Conservation (phyloP, 2,329 filamentous ascomycete genomes). For the Mycosphaerella arachidis region DNA sequence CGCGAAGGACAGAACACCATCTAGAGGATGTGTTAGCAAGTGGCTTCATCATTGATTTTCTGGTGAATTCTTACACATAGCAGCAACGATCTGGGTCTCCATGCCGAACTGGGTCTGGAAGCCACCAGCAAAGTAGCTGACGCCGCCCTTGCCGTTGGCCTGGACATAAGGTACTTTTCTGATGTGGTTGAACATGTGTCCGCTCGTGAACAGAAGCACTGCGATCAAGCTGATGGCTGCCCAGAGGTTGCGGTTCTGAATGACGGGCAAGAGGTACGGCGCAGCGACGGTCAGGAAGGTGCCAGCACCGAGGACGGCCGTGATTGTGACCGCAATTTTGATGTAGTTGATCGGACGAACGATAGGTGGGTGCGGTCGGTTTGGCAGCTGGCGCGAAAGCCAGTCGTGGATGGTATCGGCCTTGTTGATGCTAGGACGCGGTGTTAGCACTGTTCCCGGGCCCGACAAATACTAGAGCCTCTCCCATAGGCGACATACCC, state of each 20-base stretch:
- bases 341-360: conserved; percentile 83
- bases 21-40: conserved; percentile 40
- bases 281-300: conserved; percentile 68
- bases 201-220: conserved; percentile 88
- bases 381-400: conserved; percentile 74
- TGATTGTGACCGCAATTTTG: conserved; percentile 64
- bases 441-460: background rate
- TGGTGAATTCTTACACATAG: conserved; percentile 67
- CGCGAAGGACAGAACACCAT: conserved; percentile 79
- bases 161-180: conserved; percentile 89
- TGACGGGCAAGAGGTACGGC: conserved; percentile 72
- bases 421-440: conserved; percentile 56
- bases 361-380: conserved; percentile 69
- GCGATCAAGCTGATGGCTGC: conserved; percentile 81
- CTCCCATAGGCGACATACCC: conserved; percentile 53
- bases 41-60: background rate
- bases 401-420: conserved; percentile 77
- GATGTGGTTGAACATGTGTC: conserved; percentile 99
- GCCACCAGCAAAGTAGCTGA: conserved; percentile 84
- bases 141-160: conserved; percentile 76
- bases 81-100: conserved; percentile 92
- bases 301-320: conserved; percentile 63
- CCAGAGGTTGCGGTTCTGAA: conserved; percentile 92
- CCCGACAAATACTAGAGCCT: background rate
- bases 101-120: conserved; percentile 93